These are phyloP conservation scores for Suillus decipiens DNA, from an alignment of 768 basidiomycete genomes.

Conservation along the genomic window DNA sequence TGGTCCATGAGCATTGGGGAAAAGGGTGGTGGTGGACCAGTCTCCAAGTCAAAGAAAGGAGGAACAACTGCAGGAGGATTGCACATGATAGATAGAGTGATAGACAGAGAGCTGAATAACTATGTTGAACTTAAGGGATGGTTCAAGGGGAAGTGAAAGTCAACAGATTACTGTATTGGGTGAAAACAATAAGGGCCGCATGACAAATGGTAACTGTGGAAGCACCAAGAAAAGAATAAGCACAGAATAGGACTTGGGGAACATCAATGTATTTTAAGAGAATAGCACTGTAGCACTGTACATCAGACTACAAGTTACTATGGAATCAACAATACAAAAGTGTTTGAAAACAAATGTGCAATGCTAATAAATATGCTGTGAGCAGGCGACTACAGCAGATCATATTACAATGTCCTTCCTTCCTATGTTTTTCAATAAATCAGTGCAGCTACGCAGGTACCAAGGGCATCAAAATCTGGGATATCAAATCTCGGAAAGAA, in stretches of 20 bases:
- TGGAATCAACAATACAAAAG: constrained; percentile 1
- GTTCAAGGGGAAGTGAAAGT: neutral
- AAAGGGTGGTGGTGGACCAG: neutral
- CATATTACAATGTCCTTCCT: neutral
- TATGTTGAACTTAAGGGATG: neutral
- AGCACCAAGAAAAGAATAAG: no score
- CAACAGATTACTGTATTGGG: constrained; percentile 4
- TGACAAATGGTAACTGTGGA: neutral
- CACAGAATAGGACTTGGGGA: no score
- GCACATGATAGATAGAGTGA: constrained; percentile 8
- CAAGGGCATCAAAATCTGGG: constrained; percentile 9
- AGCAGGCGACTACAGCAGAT: constrained; percentile 1
- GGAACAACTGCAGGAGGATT: neutral
- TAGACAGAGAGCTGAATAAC: neutral
- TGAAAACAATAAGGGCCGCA: neutral
- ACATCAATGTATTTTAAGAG: neutral
- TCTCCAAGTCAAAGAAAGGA: constrained; percentile 3
- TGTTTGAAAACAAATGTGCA: neutral
- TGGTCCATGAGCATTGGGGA: constrained; percentile 9
- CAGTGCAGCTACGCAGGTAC: constrained; percentile 7
- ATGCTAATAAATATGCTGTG: neutral
- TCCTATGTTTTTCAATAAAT: neutral
- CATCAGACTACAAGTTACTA: neutral
- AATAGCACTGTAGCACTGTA: no score
- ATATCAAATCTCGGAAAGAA: constrained; percentile 1